Evolutionary conservation across 257 asterid species (phyloP), one percentile per base, ranked within the genome.

Genomic region (Ophiorrhiza pumila): DNA sequence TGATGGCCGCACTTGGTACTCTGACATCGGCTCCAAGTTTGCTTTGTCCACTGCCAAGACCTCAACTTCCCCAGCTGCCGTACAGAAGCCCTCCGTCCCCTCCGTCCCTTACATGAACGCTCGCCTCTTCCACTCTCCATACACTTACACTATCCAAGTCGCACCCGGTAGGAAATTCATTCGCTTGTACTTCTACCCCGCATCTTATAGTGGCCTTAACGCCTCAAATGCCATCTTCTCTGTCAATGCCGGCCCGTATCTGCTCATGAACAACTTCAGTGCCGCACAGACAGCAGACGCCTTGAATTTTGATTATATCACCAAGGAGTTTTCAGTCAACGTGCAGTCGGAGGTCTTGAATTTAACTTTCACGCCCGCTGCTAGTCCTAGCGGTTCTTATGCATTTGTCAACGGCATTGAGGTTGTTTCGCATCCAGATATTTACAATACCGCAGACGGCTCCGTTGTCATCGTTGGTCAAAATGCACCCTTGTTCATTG

Each of bases 381-480:
- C 65, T 14, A 65, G 68, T 75, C 49, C 76, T 62, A 37, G 86
- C 27, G 81, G 76, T 74, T 81, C 97, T 1, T 91, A 81, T 68
- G 96, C 96, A 0, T 93, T 88, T 65, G 82, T 93, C 27, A 93
- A 93, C 65, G 98, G 98, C 68, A 91, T 93, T 50, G 96, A 89
- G 87, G 74, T 93, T 4, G 81, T 91, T 64, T 88, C 98, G 0
- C 97, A 91, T 75, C 98, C 96, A 0, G 97, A 93, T 69, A 93
- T 93, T 31, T 93, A 91, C 88, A 91, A 73, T 60, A 60, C 88
- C 0, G 75, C 7, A 6, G 91, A 71, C 55, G 90, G 91, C 57
- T 68, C 71, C 23, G 78, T 52, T 20, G 0, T 31, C 11, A 76
- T 80, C 0, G 80, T 91, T 35, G 96, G 97, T 20, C 90, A 77